A percentile compares a stretch with the other conserved stretches of the same genome.
phyloP scores from a whole-genome alignment of 106 monocot species.

The Platanthera zijinensis region DNA sequence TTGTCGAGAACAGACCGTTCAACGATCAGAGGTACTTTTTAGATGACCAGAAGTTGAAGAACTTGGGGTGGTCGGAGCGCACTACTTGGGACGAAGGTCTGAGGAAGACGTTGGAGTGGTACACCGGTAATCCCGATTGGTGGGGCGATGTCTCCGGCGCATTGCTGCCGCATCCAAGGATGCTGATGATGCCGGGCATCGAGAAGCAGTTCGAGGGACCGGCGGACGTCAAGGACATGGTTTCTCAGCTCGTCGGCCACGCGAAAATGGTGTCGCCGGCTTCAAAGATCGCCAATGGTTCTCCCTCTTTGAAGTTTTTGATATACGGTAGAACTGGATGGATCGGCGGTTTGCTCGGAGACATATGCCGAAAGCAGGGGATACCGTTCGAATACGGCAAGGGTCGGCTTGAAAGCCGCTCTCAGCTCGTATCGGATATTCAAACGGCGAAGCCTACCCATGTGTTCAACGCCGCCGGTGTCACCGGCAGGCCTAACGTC shows the following conservation, averaged over 20 bases:
- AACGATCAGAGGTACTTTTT: constrained; percentile 55
- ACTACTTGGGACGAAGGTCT: constrained; percentile 52
- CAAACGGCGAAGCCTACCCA: constrained; percentile 43
- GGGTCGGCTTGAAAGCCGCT: constrained; percentile 38
- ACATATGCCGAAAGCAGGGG: constrained; percentile 38
- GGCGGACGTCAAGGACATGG: constrained; percentile 22
- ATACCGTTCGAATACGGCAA: constrained; percentile 43
- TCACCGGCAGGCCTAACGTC: constrained; percentile 50
- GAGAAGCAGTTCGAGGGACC: constrained; percentile 16
- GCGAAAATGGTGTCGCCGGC: constrained; percentile 1
- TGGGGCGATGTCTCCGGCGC: constrained; percentile 48
- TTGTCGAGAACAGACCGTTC: constrained; percentile 56
- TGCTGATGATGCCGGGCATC: constrained; percentile 41
- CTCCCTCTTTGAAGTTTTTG: constrained; percentile 33
- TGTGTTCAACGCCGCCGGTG: constrained; percentile 59
- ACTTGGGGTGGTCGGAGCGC: constrained; percentile 39
- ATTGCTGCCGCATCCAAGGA: constrained; percentile 48
- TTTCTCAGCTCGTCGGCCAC: constrained; percentile 10
- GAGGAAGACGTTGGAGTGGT: constrained; percentile 55
- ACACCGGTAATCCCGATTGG: constrained; percentile 38
- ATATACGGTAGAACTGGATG: constrained; percentile 57
- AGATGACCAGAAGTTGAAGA: constrained; percentile 55
- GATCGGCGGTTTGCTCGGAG: constrained; percentile 56
- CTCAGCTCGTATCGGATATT: constrained; percentile 32
- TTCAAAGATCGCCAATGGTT: neutral